Percentiles rank a stretch among this genome's conserved stretches.
Conservation (phyloP, 495 filamentous ascomycete species). For the Daldinia grandis region DNA sequence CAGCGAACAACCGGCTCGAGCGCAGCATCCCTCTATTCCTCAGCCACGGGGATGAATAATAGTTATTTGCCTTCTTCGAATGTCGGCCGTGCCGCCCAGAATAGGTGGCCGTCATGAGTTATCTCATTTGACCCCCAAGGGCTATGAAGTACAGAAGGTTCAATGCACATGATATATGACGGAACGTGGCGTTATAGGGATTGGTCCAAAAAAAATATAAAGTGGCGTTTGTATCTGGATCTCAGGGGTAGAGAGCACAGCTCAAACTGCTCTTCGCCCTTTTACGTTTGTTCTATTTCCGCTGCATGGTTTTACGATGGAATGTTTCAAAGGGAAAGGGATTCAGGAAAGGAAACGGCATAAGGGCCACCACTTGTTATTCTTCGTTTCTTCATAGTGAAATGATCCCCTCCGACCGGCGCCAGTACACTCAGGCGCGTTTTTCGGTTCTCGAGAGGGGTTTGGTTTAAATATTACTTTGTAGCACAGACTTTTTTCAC, state of each 20-base stretch:
- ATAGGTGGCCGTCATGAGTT: constrained; percentile 40
- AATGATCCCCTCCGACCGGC: not conserved
- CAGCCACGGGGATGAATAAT: constrained; percentile 43
- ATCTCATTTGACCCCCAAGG: not conserved
- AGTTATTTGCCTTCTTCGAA: constrained; percentile 40
- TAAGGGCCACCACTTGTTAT: not conserved
- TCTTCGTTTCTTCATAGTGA: constrained; percentile 29
- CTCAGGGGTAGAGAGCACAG: not conserved
- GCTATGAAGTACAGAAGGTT: not conserved
- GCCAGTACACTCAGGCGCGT: constrained; percentile 1
- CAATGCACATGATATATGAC: constrained; percentile 37
- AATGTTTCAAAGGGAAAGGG: constrained; percentile 28
- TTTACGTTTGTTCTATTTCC: constrained; percentile 10
- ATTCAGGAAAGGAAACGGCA: constrained; percentile 13
- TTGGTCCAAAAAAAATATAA: constrained; percentile 37
- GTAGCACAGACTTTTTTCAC: not conserved
- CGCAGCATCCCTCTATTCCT: constrained; percentile 37
- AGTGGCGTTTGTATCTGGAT: constrained; percentile 34
- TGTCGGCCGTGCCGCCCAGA: constrained; percentile 42
- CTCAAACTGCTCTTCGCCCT: not conserved
- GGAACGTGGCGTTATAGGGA: constrained; percentile 38
- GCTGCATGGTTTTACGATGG: constrained; percentile 37
- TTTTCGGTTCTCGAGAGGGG: not conserved
- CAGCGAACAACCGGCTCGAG: constrained; percentile 45
- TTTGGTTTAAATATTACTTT: not conserved